A percentile compares a stretch with the other conserved stretches of the same genome.
Conservation (phyloP, 169 alveolate species). For the Plasmodium cynomolgi region DNA sequence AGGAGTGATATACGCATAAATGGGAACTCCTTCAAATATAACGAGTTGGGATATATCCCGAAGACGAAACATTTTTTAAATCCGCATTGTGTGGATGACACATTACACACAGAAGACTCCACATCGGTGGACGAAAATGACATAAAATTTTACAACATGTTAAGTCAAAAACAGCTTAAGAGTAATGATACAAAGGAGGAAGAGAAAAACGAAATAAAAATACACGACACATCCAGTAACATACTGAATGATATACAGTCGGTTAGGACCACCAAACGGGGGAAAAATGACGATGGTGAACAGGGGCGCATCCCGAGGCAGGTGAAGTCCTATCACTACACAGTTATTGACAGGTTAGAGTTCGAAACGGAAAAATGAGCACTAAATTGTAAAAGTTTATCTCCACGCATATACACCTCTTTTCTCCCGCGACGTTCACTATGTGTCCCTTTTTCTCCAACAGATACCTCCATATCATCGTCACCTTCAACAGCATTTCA, state of each 20-base stretch:
- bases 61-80: constrained; percentile 67
- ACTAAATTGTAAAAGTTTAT: neutral
- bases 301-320: constrained; percentile 31
- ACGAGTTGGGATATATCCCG: constrained; percentile 33
- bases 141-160: constrained; percentile 33
- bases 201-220: constrained; percentile 34
- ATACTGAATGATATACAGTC: constrained; percentile 46
- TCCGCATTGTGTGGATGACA: constrained; percentile 31
- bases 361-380: neutral
- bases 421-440: neutral
- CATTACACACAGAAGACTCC: neutral
- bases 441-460: neutral
- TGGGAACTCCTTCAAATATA: constrained; percentile 5
- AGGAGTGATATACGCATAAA: constrained; percentile 24
- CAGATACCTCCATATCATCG: constrained; percentile 55
- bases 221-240: constrained; percentile 3
- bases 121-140: constrained; percentile 24
- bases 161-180: constrained; percentile 54
- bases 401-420: neutral
- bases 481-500: constrained; percentile 44
- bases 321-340: constrained; percentile 54
- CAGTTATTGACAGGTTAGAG: constrained; percentile 54
- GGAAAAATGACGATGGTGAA: neutral
- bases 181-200: neutral
- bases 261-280: constrained; percentile 41